phyloP scores from a whole-genome alignment of 352 stramenopile species.

The Globisporangium uncinulatum region DNA sequence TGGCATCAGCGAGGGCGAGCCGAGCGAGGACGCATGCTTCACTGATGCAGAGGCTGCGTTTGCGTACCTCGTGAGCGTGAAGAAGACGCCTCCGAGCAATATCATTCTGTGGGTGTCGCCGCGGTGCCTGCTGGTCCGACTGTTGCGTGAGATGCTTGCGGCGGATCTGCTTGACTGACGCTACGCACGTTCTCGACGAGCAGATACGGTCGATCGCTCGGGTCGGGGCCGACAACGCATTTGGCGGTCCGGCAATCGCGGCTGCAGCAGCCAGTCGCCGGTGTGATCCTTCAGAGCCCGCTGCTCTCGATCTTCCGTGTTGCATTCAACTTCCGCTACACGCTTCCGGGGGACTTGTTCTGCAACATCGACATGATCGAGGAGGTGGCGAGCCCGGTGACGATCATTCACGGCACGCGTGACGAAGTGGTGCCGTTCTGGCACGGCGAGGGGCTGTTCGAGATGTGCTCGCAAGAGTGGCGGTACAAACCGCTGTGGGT shows the following conservation, averaged over 20 bases:
- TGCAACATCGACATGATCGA: constrained; percentile 95
- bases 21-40: constrained; percentile 93
- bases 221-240: constrained; percentile 95
- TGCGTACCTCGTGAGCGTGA: constrained; percentile 91
- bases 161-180: not conserved
- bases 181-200: not conserved
- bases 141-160: not conserved
- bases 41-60: constrained; percentile 95
- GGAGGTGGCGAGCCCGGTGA: constrained; percentile 91
- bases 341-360: constrained; percentile 95
- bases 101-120: constrained; percentile 92
- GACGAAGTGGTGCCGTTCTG: constrained; percentile 99
- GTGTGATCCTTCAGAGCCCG: constrained; percentile 96
- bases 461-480: constrained; percentile 90
- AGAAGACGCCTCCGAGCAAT: constrained; percentile 86
- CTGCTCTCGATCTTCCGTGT: constrained; percentile 97
- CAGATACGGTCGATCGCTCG: constrained; percentile 89
- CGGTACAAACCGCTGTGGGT: constrained; percentile 97
- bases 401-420: constrained; percentile 97
- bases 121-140: constrained; percentile 6
- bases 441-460: constrained; percentile 94
- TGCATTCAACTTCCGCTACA: constrained; percentile 98
- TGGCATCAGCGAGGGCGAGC: constrained; percentile 91
- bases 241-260: constrained; percentile 91
- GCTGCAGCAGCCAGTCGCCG: constrained; percentile 87